Base-by-base conservation (phyloP, 1,139 yeast species). In the Geotrichum histeridarum region DNA sequence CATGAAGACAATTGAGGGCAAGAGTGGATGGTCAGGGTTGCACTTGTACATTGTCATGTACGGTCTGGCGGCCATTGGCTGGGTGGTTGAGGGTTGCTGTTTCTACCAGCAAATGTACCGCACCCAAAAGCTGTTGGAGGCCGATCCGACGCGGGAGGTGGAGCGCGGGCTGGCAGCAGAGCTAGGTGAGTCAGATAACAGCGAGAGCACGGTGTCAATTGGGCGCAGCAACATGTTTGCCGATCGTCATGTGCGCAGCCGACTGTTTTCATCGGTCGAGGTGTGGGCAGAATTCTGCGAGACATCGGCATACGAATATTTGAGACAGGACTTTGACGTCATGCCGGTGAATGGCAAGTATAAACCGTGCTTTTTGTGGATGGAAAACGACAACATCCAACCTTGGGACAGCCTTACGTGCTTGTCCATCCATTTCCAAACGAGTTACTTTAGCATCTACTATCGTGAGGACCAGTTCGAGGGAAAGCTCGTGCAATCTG, bases 221-320 rank as follows among this genome's bases (percentile, higher is more conserved):
- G 43, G 42, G 4, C 18, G 44, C 8, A 30, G 48, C 7, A 42
- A 32, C 14, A n/a, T 38, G 6, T 36, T 36, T 27, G 27, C 43
- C 14, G 69, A 67, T 50, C 57, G 61, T 4, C 57, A 61, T 9
- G 56, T 66, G 6, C 69, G 62, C 54, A 61, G 61, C 2, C 60
- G 72, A n/a, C 49, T 68, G n/a, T 64, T 62, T 35, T 61, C 69
- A 8, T 72, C 66, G 9, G 60, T 69, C 32, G 69, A 67, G 38
- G 60, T 64, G 35, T 68, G 71, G 70, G 15, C 18, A 2, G 15
- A 8, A 8, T 37, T 37, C 8, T 11, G 18, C 9, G 15, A 17
- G 18, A 11, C n/a, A 9, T 8, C 15, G 39, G 39, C 15, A 3
- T 14, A 9, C 17, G 18, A 37, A n/a, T 37, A 37, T n/a, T 8